Evolutionary conservation across 2,329 filamentous ascomycete species (phyloP).

Genomic region (Epichloe brachyelytri): DNA sequence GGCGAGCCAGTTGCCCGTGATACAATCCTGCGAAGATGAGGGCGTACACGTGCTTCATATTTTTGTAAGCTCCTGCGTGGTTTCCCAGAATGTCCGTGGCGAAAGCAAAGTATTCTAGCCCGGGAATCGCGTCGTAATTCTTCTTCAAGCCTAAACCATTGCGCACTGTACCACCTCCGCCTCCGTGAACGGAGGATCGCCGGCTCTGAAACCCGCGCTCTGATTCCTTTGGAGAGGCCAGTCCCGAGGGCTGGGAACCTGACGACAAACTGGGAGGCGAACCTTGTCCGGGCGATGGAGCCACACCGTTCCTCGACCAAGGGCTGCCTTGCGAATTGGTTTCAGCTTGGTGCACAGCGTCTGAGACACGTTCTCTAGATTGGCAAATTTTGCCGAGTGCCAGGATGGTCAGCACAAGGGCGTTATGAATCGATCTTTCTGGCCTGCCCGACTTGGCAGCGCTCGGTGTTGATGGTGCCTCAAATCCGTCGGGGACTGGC

Average conservation of each 20-base stretch:
- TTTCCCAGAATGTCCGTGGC: constrained; percentile 79
- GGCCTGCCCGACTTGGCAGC: constrained; percentile 33
- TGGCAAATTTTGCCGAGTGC: constrained; percentile 76
- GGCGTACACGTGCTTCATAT: constrained; percentile 73
- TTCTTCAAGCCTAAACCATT: constrained; percentile 22
- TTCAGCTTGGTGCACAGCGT: constrained; percentile 34
- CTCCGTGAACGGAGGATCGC: constrained; percentile 37
- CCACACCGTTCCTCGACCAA: constrained; percentile 34
- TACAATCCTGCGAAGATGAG: constrained; percentile 78
- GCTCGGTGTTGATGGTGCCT: constrained; percentile 17
- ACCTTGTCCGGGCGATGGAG: constrained; percentile 39
- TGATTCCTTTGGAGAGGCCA: constrained; percentile 38
- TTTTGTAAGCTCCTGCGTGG: constrained; percentile 64
- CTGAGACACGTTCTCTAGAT: constrained; percentile 39
- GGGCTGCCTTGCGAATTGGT: constrained; percentile 22
- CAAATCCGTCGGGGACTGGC: constrained; percentile 25
- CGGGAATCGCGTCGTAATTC: constrained; percentile 79
- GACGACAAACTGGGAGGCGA: constrained; percentile 36
- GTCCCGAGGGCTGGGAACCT: constrained; percentile 36
- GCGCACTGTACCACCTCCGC: constrained; percentile 10
- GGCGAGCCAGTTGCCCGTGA: constrained; percentile 73
- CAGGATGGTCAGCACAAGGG: constrained; percentile 68
- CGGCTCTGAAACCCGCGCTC: constrained; percentile 33
- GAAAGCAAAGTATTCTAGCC: constrained; percentile 77
- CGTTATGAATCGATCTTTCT: constrained; percentile 61